These are phyloP conservation scores for Picea glauca DNA, from an alignment of 75 land plant genomes.

Conservation along the genomic window DNA sequence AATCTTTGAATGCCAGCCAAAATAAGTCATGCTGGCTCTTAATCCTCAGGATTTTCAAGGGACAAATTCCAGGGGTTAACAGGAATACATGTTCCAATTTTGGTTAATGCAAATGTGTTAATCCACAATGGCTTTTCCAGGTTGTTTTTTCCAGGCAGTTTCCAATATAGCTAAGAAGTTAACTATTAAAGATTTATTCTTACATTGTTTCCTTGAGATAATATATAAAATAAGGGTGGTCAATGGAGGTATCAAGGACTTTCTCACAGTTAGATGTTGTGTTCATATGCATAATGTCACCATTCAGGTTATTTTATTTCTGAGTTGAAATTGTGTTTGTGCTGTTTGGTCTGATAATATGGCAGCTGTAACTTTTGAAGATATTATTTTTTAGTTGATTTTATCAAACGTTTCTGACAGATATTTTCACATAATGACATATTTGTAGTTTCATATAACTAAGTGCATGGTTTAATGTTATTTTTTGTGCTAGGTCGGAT, in stretches of 20 bases:
- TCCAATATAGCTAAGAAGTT: too few species aligned
- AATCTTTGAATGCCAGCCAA: too few species aligned
- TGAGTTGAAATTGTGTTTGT: background rate
- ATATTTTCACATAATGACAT: background rate
- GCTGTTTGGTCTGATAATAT: background rate
- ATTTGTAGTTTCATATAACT: background rate
- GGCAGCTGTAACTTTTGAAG: background rate
- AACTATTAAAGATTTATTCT: too few species aligned
- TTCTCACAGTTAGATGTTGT: background rate
- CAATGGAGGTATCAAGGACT: background rate
- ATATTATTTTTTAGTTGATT: background rate
- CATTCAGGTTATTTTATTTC: background rate
- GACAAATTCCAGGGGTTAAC: too few species aligned
- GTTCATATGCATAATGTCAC: background rate
- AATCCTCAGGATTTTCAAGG: too few species aligned
- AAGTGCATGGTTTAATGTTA: background rate
- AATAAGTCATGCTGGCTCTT: too few species aligned
- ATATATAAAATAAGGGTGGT: background rate
- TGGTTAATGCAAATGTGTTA: too few species aligned
- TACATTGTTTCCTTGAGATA: background rate
- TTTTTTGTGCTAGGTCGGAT: conserved; percentile 61
- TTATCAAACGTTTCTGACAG: background rate
- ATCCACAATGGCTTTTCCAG: too few species aligned
- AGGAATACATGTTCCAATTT: too few species aligned
- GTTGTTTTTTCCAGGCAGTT: too few species aligned